Conservation (phyloP, 176 grass and related monocot genomes). For the Hordeum marinum region DNA sequence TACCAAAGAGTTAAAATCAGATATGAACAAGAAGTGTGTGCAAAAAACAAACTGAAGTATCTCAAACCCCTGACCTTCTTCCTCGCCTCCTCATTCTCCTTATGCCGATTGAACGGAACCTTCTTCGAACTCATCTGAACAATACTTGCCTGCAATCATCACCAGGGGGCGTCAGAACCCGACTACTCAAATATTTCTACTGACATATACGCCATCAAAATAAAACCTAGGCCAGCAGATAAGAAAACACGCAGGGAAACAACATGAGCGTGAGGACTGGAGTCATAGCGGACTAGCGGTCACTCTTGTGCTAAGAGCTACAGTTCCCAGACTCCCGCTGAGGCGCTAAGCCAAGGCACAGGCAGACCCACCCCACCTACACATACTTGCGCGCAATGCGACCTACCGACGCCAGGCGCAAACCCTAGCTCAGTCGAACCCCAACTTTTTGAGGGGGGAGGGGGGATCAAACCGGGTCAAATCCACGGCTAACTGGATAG, state of each 20-base stretch:
- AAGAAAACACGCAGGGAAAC: neutral
- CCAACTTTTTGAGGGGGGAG: neutral
- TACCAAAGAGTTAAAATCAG: slow-evolving; percentile 12
- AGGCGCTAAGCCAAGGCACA: neutral
- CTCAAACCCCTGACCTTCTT: slow-evolving; percentile 62
- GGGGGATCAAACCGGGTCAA: neutral
- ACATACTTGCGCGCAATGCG: neutral
- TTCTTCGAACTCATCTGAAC: slow-evolving; percentile 79
- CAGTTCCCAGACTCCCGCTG: neutral
- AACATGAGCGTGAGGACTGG: neutral
- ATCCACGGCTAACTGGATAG: neutral
- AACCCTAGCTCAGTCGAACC: neutral
- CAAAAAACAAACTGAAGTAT: neutral
- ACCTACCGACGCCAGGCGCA: neutral
- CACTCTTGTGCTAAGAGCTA: neutral
- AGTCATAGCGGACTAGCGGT: neutral
- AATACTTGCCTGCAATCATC: slow-evolving; percentile 10
- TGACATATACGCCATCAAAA: neutral
- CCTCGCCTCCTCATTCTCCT: slow-evolving; percentile 92
- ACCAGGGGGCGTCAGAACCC: slow-evolving; percentile 9
- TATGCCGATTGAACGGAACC: slow-evolving; percentile 77
- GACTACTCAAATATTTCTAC: neutral
- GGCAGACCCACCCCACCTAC: neutral
- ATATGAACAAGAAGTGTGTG: neutral
- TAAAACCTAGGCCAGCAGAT: neutral